Percentiles rank a stretch among this genome's conserved stretches.
These are phyloP conservation scores for Aureobasidium sp. DNA, from an alignment of 2,329 filamentous ascomycete genomes.

Conservation along the genomic window DNA sequence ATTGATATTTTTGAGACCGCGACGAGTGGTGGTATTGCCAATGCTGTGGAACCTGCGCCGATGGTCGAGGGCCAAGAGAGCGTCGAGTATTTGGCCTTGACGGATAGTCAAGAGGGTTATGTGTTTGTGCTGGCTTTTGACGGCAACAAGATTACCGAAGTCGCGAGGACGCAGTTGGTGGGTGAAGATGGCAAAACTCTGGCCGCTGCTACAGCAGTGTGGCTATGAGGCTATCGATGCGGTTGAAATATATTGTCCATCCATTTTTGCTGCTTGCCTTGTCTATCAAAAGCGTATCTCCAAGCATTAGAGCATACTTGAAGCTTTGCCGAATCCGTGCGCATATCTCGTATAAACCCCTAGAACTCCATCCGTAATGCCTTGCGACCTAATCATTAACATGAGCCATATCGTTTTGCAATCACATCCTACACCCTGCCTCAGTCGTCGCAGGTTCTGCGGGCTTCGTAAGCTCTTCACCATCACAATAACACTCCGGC, in stretches of 20 bases:
- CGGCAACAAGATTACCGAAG: slow-evolving; percentile 23
- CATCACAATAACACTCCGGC: too few relatives aligned
- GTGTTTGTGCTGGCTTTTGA: slow-evolving; percentile 27
- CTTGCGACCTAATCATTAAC: not conserved
- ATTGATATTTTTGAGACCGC: slow-evolving; percentile 27
- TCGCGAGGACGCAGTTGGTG: slow-evolving; percentile 22
- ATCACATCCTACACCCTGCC: too few relatives aligned
- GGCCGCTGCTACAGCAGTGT: slow-evolving; percentile 27
- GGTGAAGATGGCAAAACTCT: slow-evolving; percentile 24
- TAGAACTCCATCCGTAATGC: not conserved
- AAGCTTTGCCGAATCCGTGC: not conserved
- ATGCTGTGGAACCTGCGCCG: slow-evolving; percentile 28
- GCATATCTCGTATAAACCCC: not conserved
- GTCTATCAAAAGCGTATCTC: not conserved
- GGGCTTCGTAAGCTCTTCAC: too few relatives aligned
- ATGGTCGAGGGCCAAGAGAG: slow-evolving; percentile 14
- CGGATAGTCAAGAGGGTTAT: slow-evolving; percentile 27
- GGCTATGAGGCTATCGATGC: slow-evolving; percentile 16
- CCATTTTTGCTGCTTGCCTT: not conserved
- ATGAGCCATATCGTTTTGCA: not conserved
- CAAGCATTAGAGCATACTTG: not conserved
- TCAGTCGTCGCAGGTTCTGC: too few relatives aligned
- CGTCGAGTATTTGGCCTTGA: slow-evolving; percentile 26
- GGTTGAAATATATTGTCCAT: not conserved
- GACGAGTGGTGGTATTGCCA: slow-evolving; percentile 28